phyloP scores from a whole-genome alignment of 2,329 filamentous ascomycete genomes.

The Cladosporium sp. region DNA sequence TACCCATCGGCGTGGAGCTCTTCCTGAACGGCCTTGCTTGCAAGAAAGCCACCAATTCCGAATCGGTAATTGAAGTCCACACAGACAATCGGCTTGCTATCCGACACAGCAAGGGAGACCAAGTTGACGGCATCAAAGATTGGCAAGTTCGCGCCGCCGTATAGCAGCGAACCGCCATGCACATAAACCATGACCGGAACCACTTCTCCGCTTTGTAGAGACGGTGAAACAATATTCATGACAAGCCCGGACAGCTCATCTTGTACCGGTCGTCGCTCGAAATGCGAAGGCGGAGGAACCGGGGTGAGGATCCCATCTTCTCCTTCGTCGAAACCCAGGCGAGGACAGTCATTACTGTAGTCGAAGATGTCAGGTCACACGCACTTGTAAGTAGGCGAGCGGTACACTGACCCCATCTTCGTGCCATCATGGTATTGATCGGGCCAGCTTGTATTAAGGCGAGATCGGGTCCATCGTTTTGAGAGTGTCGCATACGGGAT shows the following conservation, averaged over 20 bases:
- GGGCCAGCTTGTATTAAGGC: not conserved
- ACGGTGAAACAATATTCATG: not conserved
- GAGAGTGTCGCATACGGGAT: not conserved
- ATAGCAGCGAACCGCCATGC: not conserved
- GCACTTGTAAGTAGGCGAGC: not conserved
- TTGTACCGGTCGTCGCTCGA: not conserved
- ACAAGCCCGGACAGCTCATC: not conserved
- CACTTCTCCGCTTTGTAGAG: not conserved
- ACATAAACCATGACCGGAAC: not conserved
- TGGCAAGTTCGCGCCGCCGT: not conserved
- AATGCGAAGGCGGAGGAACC: not conserved
- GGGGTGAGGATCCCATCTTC: not conserved
- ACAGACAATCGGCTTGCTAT: not conserved
- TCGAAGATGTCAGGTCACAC: not conserved
- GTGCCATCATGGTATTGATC: not conserved
- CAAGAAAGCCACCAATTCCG: not conserved
- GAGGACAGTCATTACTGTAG: not conserved
- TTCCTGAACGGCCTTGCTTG: not conserved
- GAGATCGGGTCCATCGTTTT: not conserved
- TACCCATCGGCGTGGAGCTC: not conserved
- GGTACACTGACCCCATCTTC: not conserved
- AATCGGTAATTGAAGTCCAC: not conserved
- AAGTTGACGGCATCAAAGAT: not conserved
- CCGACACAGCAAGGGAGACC: not conserved
- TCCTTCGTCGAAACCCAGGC: not conserved